Evolutionary conservation across 768 basidiomycete species (phyloP).

Genomic region (Mycena chlorophos): DNA sequence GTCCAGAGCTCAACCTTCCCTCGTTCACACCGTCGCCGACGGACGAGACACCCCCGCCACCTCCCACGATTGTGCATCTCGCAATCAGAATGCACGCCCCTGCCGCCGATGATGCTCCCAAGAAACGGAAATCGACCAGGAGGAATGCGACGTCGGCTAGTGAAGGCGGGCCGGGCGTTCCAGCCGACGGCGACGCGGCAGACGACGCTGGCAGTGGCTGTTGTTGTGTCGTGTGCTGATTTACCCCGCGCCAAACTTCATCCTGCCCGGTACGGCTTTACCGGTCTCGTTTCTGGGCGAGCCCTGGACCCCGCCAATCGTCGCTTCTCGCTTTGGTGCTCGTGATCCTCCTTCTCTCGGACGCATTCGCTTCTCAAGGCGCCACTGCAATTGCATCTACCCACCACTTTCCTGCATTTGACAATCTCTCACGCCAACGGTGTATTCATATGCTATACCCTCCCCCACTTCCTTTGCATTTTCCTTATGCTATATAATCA

Average conservation of each 20-base stretch:
- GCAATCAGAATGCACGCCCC: slow-evolving; percentile 64
- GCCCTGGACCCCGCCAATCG: not conserved
- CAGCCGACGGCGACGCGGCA: not conserved
- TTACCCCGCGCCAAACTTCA: not conserved
- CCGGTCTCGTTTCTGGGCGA: not conserved
- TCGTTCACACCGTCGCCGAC: slow-evolving; percentile 37
- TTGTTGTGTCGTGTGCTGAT: slow-evolving; percentile 19
- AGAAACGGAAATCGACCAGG: slow-evolving; percentile 51
- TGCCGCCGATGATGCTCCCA: slow-evolving; percentile 48
- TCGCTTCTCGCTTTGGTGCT: not conserved
- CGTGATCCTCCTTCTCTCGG: not conserved
- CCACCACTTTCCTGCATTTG: slow-evolving; percentile 8
- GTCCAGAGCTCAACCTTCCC: slow-evolving; percentile 25
- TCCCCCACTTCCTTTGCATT: not conserved
- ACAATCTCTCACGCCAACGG: not conserved
- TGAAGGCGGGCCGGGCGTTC: not conserved
- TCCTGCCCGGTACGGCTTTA: not conserved
- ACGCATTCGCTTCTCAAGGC: slow-evolving; percentile 19
- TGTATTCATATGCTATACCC: not conserved
- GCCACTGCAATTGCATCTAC: slow-evolving; percentile 25
- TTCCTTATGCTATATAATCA: too few relatives aligned
- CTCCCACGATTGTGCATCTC: slow-evolving; percentile 72
- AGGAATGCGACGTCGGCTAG: not conserved
- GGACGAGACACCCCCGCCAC: slow-evolving; percentile 18
- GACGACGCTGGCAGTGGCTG: slow-evolving; percentile 10